A percentile compares a stretch with the other conserved stretches of the same genome.
Conservation (phyloP, 2,329 filamentous ascomycete species). For the Paracorniculantispora psalliotae region DNA sequence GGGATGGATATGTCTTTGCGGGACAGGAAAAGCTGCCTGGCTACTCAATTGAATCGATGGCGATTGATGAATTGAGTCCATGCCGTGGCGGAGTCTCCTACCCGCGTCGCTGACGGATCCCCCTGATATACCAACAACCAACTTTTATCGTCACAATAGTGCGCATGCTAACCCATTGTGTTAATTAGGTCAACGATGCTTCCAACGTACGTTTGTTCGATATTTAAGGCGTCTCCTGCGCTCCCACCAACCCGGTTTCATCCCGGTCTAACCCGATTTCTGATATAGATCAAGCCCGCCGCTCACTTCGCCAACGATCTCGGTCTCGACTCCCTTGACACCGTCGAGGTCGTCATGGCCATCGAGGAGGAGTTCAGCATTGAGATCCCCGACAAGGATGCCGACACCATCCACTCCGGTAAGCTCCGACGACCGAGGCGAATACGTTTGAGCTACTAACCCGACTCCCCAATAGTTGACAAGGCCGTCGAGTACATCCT, state of each 20-base stretch:
- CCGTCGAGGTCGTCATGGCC: constrained; percentile 99
- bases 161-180: neutral
- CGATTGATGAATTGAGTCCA: neutral
- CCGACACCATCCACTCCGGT: constrained; percentile 91
- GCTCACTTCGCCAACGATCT: constrained; percentile 98
- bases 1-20: no score
- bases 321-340: constrained; percentile 93
- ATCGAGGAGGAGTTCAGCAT: constrained; percentile 95
- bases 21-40: neutral
- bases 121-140: neutral
- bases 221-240: neutral
- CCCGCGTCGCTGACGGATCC: neutral
- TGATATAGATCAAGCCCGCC: constrained; percentile 65
- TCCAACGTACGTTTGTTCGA: constrained; percentile 47
- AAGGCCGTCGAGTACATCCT: constrained; percentile 94
- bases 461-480: constrained; percentile 71
- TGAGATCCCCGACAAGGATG: constrained; percentile 97
- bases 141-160: neutral
- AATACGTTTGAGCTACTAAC: no score
- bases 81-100: neutral
- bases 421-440: constrained; percentile 41
- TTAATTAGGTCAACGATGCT: constrained; percentile 59
- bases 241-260: no score
- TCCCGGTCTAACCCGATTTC: constrained; percentile 15
- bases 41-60: neutral